Percentiles rank a stretch among this genome's conserved stretches.
phyloP scores from a whole-genome alignment of 2,329 filamentous ascomycete genomes.

The Dryadomyces quercus-mongolicae region DNA sequence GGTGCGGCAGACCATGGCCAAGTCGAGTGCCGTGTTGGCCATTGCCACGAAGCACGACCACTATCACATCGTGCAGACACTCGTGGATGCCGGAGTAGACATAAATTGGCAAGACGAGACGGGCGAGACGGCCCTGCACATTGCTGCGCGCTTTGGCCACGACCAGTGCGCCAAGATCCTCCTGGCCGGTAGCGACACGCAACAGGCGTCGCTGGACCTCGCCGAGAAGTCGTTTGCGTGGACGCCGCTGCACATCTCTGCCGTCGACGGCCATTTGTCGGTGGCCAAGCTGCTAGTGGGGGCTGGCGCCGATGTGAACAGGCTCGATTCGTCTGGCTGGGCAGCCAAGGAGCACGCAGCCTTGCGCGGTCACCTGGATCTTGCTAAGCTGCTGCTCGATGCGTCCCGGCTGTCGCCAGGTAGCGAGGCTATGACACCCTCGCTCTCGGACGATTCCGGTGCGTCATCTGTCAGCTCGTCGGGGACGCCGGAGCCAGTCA shows the following conservation, averaged over 20 bases:
- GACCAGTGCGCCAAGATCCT: slow-evolving; percentile 67
- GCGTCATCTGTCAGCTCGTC: background rate
- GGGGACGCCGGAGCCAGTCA: slow-evolving; percentile 11
- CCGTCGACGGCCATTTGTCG: slow-evolving; percentile 70
- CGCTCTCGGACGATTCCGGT: slow-evolving; percentile 6
- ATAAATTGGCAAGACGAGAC: slow-evolving; percentile 87
- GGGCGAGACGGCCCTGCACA: slow-evolving; percentile 83
- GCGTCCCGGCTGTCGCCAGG: slow-evolving; percentile 25
- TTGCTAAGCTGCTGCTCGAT: slow-evolving; percentile 57
- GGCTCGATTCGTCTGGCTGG: slow-evolving; percentile 80
- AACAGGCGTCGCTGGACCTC: slow-evolving; percentile 53
- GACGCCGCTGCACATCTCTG: slow-evolving; percentile 90
- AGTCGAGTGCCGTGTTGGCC: slow-evolving; percentile 77
- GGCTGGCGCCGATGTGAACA: slow-evolving; percentile 64
- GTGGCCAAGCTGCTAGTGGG: slow-evolving; percentile 68
- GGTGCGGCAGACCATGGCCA: slow-evolving; percentile 58
- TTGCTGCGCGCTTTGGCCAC: slow-evolving; percentile 83
- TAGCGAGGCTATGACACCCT: slow-evolving; percentile 16
- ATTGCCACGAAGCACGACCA: slow-evolving; percentile 85
- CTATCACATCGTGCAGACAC: slow-evolving; percentile 67
- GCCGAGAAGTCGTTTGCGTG: slow-evolving; percentile 77
- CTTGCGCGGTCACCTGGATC: slow-evolving; percentile 73
- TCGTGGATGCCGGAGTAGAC: slow-evolving; percentile 83
- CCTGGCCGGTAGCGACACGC: slow-evolving; percentile 51
- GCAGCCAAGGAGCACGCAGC: slow-evolving; percentile 88